phyloP scores from a whole-genome alignment of 2,329 filamentous ascomycete species.

The Peltaster fructicola region DNA sequence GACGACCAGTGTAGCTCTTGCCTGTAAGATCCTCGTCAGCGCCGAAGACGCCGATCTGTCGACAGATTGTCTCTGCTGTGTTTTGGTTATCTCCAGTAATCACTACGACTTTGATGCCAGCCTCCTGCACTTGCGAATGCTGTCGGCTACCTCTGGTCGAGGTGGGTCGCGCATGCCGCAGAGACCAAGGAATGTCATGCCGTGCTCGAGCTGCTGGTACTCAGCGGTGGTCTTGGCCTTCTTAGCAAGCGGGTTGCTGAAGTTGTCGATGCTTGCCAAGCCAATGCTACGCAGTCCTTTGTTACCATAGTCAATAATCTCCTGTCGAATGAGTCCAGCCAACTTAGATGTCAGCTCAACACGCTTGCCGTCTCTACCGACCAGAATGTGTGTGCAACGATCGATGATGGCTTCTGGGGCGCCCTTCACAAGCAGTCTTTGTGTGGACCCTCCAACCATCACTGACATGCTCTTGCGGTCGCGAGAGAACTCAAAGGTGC shows the following conservation, averaged over 20 bases:
- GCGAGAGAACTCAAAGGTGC: slow-evolving; percentile 91
- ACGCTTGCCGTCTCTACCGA: slow-evolving; percentile 63
- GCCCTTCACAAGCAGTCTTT: slow-evolving; percentile 87
- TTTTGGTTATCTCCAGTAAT: slow-evolving; percentile 97
- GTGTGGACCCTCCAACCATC: slow-evolving; percentile 50
- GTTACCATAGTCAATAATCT: slow-evolving; percentile 82
- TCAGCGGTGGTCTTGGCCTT: slow-evolving; percentile 63
- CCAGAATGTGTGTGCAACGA: slow-evolving; percentile 65
- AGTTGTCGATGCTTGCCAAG: slow-evolving; percentile 65
- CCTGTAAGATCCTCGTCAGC: slow-evolving; percentile 63
- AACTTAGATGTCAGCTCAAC: slow-evolving; percentile 56
- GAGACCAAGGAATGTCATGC: slow-evolving; percentile 83
- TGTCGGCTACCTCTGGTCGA: slow-evolving; percentile 71
- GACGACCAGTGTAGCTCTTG: slow-evolving; percentile 88
- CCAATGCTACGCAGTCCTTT: slow-evolving; percentile 88
- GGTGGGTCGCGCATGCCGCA: slow-evolving; percentile 95
- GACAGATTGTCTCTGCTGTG: slow-evolving; percentile 93
- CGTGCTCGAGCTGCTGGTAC: slow-evolving; percentile 76
- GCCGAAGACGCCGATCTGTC: slow-evolving; percentile 87
- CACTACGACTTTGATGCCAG: slow-evolving; percentile 90
- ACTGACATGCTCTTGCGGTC: slow-evolving; percentile 99
- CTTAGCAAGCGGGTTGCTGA: slow-evolving; percentile 49
- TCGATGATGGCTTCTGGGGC: slow-evolving; percentile 90
- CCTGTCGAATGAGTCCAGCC: slow-evolving; percentile 50
- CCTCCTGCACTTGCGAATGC: slow-evolving; percentile 80